Base-by-base conservation (phyloP, 23 red algal genomes). In the Gracilaria domingensis region DNA sequence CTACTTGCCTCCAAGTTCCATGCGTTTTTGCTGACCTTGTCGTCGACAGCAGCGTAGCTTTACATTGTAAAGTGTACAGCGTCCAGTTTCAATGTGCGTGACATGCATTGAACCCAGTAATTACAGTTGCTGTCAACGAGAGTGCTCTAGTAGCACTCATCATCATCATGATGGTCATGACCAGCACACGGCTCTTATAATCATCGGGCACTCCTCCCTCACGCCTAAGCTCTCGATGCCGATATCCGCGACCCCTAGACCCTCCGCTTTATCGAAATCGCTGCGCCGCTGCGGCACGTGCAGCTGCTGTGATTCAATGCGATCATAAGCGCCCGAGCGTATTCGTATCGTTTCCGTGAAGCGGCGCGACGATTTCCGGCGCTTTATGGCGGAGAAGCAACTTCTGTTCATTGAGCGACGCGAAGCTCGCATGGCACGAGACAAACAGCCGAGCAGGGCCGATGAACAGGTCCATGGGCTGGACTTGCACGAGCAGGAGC, bases 241-340 rank as follows among this genome's bases (percentile, higher is more conserved):
- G 11, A 55, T 55, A 16, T 55, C 51, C 13, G 51, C 51, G 51
- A 1, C 14, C 9, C 51, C 51, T 1, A 18, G 11, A 4, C 42
- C 11, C 5, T 45, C 42, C 42, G 42, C 42, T 4, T 45, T 11
- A 4, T 45, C 42, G 42, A n/a, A n/a, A n/a, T 11, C 54, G 54
- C 20, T 24, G 59, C 59, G 59, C 59, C 85, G 74, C 8, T 89
- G 85, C 55, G 85, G 85, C 32, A 89, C 80, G 74, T 89, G 85
- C 57, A 36, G 69, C 58, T 53, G 45, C 14, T 89, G 85, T 50
- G 58, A 79, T 34, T 60, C 85, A 17, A 77, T 77, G 36, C 85
- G 72, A 13, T 72, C 85, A 0, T 80, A 72, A 72, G 85, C 85
- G 49, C 85, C 85, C 1, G 85, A 89, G 71, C 44, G 40, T 7